Evolutionary conservation across 192 early-diverging fungal species (phyloP), one percentile per base, ranked within the genome.

Genomic region (Phlyctochytrium arcticum): DNA sequence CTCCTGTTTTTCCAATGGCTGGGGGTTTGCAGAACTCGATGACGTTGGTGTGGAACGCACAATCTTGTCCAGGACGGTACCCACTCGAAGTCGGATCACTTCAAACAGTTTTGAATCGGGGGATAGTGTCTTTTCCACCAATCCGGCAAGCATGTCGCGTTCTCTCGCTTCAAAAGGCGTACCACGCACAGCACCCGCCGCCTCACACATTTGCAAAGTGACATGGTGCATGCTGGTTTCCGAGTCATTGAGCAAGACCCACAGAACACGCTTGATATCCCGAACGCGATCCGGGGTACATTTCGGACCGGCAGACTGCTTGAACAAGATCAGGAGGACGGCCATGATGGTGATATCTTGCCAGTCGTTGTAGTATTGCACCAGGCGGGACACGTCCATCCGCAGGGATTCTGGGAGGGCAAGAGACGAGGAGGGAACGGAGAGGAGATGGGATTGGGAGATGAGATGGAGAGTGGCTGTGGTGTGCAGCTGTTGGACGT

Each of bases 341-440:
- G 66, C 60, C 57, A 77, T 69, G 50, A 83, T 83, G 9, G 76
- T 77, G 10, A 83, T 65, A 60, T 83, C 81, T 49, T 83, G 81
- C 71, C 77, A 75, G 48, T 78, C 76, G 62, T 81, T 83, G 64
- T 78, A 73, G 65, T 58, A 75, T n/a, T 67, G 35, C 32, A 76
- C 48, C 6, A 83, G 67, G 17, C 81, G 71, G 15, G 54, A 24
- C 3, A 58, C 26, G 57, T 83, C 81, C 76, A 83, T 74, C 17
- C 57, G 31, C 3, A 83, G 61, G 7, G 75, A 68, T 67, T 83
- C 81, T 33, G 81, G 81, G 26, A 81, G 51, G 23, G 44, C 36
- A 15, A 55, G 36, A 5, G 74, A 10, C 2, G 48, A 48, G 4
- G 39, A 56, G 29, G 42, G 37, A 8, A 59, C 55, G 10, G 62